Base-by-base conservation (phyloP, 1,284 basidiomycete genomes). In the Trametes versicolor region DNA sequence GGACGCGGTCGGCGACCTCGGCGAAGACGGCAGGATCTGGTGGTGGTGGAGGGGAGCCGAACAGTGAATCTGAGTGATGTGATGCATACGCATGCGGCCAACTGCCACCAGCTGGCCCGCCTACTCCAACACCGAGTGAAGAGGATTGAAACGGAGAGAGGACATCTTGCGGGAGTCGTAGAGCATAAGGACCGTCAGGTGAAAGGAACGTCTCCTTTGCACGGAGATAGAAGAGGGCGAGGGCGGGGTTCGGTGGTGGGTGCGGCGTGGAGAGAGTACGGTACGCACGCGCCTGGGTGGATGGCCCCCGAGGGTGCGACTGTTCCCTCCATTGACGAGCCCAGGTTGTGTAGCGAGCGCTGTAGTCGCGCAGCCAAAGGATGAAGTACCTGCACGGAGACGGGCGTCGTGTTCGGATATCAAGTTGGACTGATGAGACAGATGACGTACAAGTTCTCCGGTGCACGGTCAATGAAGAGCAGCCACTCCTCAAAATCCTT, bases 401-500 rank as follows among this genome's bases (percentile, higher is more conserved):
- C 15, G 49, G 34, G 19, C 53, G 51, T 66, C 52, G 43, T 37
- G 63, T 62, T 57, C 43, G 43, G 25, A 57, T 19, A 50, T 55
- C 52, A 51, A 32, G 45, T 41, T 34, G 25, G 15, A 4, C 37
- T 62, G 60, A 62, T 27, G 37, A 25, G 21, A 58, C 50, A 43
- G 47, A 52, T 48, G 37, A 78, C 83, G 75, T 66, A 88, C 87
- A 93, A 82, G 71, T 91, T 92, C 74, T 92, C 90, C 29, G 88
- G 85, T 52, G 81, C 82, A 58, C 83, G 82, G 71, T 93, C 91
- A 55, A 91, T 89, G 75, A 90, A 92, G 39, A 93, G 80, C 53
- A 93, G 78, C 84, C 91, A 93, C 76, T 93, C 91, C 78, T 93
- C 91, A 64, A 93, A 87, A 75, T 93, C 91, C 75, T 93, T 93